Base-by-base conservation (phyloP, 805 yeast genomes). In the Jamesozyma rosinii region DNA sequence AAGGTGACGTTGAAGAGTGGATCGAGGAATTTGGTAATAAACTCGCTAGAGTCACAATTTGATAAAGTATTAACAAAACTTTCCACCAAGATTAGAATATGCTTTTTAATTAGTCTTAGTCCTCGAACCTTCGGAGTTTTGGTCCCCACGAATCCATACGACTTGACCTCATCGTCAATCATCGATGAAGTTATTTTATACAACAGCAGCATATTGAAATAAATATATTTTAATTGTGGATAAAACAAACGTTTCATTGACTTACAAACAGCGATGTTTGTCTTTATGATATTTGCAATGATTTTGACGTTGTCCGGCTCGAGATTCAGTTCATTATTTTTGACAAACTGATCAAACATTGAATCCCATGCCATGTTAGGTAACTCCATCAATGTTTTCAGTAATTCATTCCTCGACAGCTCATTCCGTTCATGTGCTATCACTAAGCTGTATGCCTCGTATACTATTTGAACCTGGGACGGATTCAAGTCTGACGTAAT, bases 331-430 rank as follows among this genome's bases (percentile, higher is more conserved):
- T 78, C 75, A 14, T 95, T 90, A 56, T 86, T 86, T 52, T 75
- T 78, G 9, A 79, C 79, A 11, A 94, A 85, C 58, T 83, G 82
- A 55, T 78, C 76, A 41, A 89, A 81, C 51, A 90, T 83, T 14
- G 87, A 80, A 45, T 71, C 72, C 97, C 97, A 92, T 1, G 96
- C 96, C 62, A 77, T 72, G 64, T 92, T 90, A 26, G 97, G 97
- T 45, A 86, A 65, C 35, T 74, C 71, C 97, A 90, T 90, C 54
- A 90, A 71, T 38, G 83, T 84, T 31, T 70, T 60, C 41, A 87
- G 70, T 41, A 88, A 69, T 42, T 78, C 72, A 45, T 82, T 83
- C 61, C 92, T 78, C 19, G 73, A 69, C 6, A 73, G 76, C 46
- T 70, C 70, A 35, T 79, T 73, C 26, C 81, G 75, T 63, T 87